Evolutionary conservation across 345 rosid species (phyloP), one percentile per base, ranked within the genome.

Genomic region (Syzygium aqueum): DNA sequence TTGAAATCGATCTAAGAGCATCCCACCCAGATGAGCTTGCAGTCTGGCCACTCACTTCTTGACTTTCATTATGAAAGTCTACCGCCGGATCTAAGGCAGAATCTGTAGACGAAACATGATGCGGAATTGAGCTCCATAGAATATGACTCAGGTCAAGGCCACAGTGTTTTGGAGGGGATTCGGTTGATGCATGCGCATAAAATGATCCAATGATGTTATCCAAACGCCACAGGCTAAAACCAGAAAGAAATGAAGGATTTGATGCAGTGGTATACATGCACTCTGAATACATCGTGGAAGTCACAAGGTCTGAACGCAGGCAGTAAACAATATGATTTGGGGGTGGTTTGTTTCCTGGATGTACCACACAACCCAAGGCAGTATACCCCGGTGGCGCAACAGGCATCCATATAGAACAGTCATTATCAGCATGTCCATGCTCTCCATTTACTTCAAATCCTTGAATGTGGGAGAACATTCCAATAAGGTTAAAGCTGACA

Each of bases 341-440:
- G 51, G 99, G 99, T 28, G 96, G 96, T 87, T 93, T 93, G 87
- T 88, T 93, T 90, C 99, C 99, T 83, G 90, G 84, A 92, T 95
- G 92, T 88, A 94, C 99, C 80, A 97, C 97, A 92, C 97, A 97
- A 43, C 99, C 99, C 93, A 97, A 83, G 73, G 97, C 93, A 57
- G 93, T 91, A 91, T 95, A 97, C 33, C 99, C 99, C 52, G 92
- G 92, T 77, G 99, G 99, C 8, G 99, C 96, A 90, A 97, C 90
- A 77, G 99, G 99, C 95, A 95, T 89, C 99, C 99, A 97, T 86
- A 97, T 94, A 89, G 96, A 96, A 92, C 99, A 97, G 53, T 92
- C 97, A 82, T 53, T 88, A 87, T 88, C 94, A 84, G 87, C 85
- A 89, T 80, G 91, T 15, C 21, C 51, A 84, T 86, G 88, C 53